A percentile compares a stretch with the other conserved stretches of the same genome.
These are phyloP conservation scores for Onygena corvina DNA, from an alignment of 2,329 filamentous ascomycete species.

Conservation along the genomic window DNA sequence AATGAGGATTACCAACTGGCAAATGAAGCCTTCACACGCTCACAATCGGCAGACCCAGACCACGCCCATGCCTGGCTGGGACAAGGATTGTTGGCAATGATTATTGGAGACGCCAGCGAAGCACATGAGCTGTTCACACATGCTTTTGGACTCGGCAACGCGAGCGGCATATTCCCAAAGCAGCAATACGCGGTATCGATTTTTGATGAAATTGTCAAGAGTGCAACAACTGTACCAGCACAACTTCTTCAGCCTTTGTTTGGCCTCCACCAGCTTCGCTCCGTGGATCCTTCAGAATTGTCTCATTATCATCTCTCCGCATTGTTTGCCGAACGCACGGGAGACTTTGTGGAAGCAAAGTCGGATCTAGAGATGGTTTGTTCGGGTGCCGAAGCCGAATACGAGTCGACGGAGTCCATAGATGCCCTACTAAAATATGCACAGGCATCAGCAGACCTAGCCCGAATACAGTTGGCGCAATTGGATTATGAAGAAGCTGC, in stretches of 20 bases:
- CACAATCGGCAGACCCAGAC: conserved; percentile 88
- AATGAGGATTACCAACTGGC: conserved; percentile 77
- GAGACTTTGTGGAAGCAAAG: conserved; percentile 54
- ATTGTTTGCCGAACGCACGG: conserved; percentile 68
- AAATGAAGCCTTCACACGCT: conserved; percentile 76
- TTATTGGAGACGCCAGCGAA: conserved; percentile 62
- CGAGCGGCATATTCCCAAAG: conserved; percentile 59
- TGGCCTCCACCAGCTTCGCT: conserved; percentile 67
- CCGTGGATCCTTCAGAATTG: conserved; percentile 58
- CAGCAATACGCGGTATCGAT: conserved; percentile 67
- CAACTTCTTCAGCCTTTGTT: conserved; percentile 75
- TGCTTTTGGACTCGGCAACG: conserved; percentile 81
- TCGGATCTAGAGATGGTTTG: conserved; percentile 55
- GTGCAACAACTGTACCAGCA: conserved; percentile 33
- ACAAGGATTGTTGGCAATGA: conserved; percentile 71
- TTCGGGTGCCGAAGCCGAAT: conserved; percentile 60
- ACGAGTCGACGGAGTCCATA: conserved; percentile 69
- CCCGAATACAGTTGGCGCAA: conserved; percentile 65
- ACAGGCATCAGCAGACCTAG: conserved; percentile 73
- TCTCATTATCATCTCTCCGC: conserved; percentile 65
- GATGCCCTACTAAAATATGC: conserved; percentile 64
- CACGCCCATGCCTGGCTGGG: conserved; percentile 90
- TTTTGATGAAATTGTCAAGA: conserved; percentile 64
- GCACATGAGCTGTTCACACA: conserved; percentile 81
- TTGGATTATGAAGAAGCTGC: conserved; percentile 55